Evolutionary conservation across 148 eudicot species (phyloP).

Genomic region (Rhododendron vialii): DNA sequence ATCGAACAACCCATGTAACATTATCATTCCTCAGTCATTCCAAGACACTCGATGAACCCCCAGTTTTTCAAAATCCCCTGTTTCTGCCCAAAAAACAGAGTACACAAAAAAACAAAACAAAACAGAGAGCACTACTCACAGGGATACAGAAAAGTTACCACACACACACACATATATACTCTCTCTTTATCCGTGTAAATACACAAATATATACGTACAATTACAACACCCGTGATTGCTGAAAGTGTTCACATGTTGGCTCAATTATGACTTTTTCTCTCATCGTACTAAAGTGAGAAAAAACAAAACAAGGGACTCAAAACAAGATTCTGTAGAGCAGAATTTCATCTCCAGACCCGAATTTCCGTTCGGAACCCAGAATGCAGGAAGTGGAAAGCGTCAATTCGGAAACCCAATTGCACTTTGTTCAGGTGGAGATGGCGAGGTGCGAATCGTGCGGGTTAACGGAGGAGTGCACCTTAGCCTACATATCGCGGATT

Average conservation of each 20-base stretch:
- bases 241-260: background rate
- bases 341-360: background rate
- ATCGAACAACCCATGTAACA: background rate
- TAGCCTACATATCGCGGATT: conserved; percentile 18
- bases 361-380: background rate
- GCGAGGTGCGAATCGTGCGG: conserved; percentile 23
- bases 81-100: background rate
- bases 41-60: background rate
- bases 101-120: no score
- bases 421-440: background rate
- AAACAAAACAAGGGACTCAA: background rate
- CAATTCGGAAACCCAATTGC: conserved; percentile 4
- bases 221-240: background rate
- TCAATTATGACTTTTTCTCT: background rate
- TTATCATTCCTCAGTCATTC: background rate
- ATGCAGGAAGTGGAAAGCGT: background rate
- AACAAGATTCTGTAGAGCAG: background rate
- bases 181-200: background rate
- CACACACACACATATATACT: no score
- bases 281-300: background rate
- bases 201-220: background rate
- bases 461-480: conserved; percentile 28
- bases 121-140: background rate
- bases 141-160: background rate
- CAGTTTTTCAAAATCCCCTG: background rate